phyloP scores from a whole-genome alignment of 352 stramenopile species.

The Pythium myriotylum region DNA sequence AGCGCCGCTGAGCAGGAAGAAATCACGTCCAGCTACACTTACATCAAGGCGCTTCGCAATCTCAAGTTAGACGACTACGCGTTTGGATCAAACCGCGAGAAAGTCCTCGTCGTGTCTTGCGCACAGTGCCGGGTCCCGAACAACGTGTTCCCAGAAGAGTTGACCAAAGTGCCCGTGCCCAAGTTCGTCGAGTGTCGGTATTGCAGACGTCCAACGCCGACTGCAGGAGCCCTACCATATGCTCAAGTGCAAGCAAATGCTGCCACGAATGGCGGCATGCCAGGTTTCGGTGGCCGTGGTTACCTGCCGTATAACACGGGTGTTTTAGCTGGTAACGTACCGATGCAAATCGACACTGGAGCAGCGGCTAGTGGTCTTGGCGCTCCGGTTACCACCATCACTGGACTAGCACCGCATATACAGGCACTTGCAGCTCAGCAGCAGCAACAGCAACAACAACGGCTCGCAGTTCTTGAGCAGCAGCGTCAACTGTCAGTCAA shows the following conservation, averaged over 20 bases:
- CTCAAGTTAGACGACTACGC: slow-evolving; percentile 33
- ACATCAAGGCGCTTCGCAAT: slow-evolving; percentile 68
- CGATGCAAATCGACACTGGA: slow-evolving; percentile 5
- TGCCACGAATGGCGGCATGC: not conserved
- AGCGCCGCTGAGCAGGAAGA: slow-evolving; percentile 69
- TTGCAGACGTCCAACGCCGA: slow-evolving; percentile 52
- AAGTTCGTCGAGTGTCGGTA: slow-evolving; percentile 69
- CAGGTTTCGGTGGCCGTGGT: slow-evolving; percentile 3
- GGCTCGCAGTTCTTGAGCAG: slow-evolving; percentile 20
- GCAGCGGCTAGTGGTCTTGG: not conserved
- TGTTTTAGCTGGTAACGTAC: not conserved
- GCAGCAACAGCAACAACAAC: not conserved
- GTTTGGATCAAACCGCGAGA: slow-evolving; percentile 39
- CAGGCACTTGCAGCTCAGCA: slow-evolving; percentile 14
- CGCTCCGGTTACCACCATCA: not conserved
- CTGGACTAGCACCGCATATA: slow-evolving; percentile 30
- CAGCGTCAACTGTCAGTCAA: slow-evolving; percentile 19
- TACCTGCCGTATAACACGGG: slow-evolving; percentile 19
- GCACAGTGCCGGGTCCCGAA: slow-evolving; percentile 57
- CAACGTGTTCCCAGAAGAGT: slow-evolving; percentile 63
- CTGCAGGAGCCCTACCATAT: slow-evolving; percentile 35
- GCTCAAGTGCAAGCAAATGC: slow-evolving; percentile 17
- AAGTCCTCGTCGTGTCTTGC: slow-evolving; percentile 56
- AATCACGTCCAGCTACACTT: slow-evolving; percentile 68
- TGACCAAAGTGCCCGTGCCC: slow-evolving; percentile 60